A percentile compares a stretch with the other conserved stretches of the same genome.
Evolutionary conservation across 805 yeast species (phyloP).

Genomic region (Candida tallmaniae): DNA sequence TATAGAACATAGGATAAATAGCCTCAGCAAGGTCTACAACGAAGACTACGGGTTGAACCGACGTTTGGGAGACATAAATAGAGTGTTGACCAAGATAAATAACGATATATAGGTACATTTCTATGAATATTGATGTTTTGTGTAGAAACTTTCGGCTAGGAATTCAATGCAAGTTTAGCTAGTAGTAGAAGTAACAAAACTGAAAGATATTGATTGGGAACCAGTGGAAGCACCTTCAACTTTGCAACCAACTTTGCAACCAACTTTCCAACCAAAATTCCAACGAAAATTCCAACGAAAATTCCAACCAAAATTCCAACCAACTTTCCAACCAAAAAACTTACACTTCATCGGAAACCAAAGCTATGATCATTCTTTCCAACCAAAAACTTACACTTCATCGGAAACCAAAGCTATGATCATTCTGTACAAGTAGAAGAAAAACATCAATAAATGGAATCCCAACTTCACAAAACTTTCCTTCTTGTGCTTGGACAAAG

Average conservation of each 20-base stretch:
- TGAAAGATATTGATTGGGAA: no score
- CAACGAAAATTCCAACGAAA: no score
- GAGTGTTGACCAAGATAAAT: constrained; percentile 17
- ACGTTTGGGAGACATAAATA: constrained; percentile 20
- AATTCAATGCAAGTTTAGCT: no score
- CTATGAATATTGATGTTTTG: no score
- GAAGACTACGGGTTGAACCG: constrained; percentile 22
- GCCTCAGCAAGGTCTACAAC: constrained; percentile 14
- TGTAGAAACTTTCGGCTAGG: no score
- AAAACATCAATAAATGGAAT: constrained; percentile 86
- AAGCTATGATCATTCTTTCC: no score
- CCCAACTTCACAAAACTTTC: constrained; percentile 89
- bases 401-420: constrained; percentile 86
- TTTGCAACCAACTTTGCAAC: no score
- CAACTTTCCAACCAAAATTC: no score
- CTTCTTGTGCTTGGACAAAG: constrained; percentile 86
- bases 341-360: constrained; percentile 49
- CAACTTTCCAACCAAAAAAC: background rate
- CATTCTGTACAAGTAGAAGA: constrained; percentile 94
- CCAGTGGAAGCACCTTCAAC: no score
- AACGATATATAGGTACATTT: constrained; percentile 3
- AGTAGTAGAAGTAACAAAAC: no score
- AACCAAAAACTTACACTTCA: constrained; percentile 20
- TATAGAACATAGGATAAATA: constrained; percentile 5
- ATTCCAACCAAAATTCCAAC: no score